phyloP scores from a whole-genome alignment of 495 filamentous ascomycete genomes.

The Xylaria intraflava region DNA sequence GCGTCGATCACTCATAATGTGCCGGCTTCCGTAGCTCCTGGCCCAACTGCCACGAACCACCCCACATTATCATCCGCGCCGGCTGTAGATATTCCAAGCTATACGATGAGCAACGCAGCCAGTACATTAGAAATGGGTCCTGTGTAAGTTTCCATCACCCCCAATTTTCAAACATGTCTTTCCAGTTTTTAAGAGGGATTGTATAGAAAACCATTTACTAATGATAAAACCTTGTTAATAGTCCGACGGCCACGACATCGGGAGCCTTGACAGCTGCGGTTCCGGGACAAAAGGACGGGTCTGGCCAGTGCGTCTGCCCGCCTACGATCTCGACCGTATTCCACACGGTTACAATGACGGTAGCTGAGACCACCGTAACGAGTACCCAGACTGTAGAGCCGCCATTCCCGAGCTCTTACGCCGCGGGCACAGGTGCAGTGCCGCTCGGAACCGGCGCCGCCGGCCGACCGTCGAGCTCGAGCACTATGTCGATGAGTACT shows the following conservation, averaged over 20 bases:
- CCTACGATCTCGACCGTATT: slow-evolving; percentile 3
- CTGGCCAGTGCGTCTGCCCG: neutral
- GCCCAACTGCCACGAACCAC: slow-evolving; percentile 3
- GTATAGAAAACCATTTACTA: neutral
- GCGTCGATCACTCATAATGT: slow-evolving; percentile 13
- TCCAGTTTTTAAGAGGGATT: neutral
- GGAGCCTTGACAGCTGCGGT: neutral
- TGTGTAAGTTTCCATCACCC: slow-evolving; percentile 19
- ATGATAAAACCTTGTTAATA: neutral
- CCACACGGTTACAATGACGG: slow-evolving; percentile 12
- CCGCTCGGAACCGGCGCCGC: neutral
- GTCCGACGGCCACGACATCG: neutral
- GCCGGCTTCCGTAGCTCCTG: slow-evolving; percentile 13
- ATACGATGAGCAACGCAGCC: slow-evolving; percentile 16
- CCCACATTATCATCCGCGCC: slow-evolving; percentile 5
- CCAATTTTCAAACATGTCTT: neutral
- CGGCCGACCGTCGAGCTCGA: neutral
- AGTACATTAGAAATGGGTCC: slow-evolving; percentile 12
- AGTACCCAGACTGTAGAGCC: slow-evolving; percentile 24
- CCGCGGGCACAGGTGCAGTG: slow-evolving; percentile 8
- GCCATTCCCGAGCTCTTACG: slow-evolving; percentile 16
- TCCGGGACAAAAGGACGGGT: neutral
- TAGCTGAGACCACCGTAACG: slow-evolving; percentile 19
- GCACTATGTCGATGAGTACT: slow-evolving; percentile 9
- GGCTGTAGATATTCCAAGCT: slow-evolving; percentile 18